These are phyloP conservation scores for Corymbia calophylla DNA, from an alignment of 441 rosid species.

Conservation along the genomic window DNA sequence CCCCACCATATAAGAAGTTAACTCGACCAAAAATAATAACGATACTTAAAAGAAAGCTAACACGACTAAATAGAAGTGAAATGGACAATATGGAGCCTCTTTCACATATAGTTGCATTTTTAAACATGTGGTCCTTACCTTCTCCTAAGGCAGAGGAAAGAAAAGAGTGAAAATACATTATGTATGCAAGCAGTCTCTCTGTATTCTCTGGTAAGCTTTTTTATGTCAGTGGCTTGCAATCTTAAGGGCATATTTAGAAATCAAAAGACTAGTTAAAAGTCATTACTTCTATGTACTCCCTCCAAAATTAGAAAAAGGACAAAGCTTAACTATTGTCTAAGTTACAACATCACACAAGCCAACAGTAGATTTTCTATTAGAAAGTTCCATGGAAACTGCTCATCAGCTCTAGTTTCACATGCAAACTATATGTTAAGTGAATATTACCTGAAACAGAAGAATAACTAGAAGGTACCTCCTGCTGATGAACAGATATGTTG, in stretches of 20 bases:
- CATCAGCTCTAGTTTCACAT: slow-evolving; percentile 48
- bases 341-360: neutral
- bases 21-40: neutral
- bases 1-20: neutral
- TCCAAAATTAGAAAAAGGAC: neutral
- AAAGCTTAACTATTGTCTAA: neutral
- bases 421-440: slow-evolving; percentile 49
- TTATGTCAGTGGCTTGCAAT: neutral
- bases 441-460: slow-evolving; percentile 98
- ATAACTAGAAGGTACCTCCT: slow-evolving; percentile 99
- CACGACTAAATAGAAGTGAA: neutral
- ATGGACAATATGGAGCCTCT: neutral
- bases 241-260: neutral
- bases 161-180: neutral
- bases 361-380: neutral
- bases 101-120: neutral
- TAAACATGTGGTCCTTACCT: neutral
- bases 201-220: neutral
- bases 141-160: neutral
- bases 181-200: neutral
- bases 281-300: neutral
- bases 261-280: neutral
- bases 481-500: slow-evolving; percentile 73
- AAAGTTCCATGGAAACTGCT: slow-evolving; percentile 21
- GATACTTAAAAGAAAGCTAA: neutral